Evolutionary conservation across 2,329 filamentous ascomycete genomes (phyloP), one percentile per base, ranked within the genome.

Genomic region (Curvularia hawaiiensis): DNA sequence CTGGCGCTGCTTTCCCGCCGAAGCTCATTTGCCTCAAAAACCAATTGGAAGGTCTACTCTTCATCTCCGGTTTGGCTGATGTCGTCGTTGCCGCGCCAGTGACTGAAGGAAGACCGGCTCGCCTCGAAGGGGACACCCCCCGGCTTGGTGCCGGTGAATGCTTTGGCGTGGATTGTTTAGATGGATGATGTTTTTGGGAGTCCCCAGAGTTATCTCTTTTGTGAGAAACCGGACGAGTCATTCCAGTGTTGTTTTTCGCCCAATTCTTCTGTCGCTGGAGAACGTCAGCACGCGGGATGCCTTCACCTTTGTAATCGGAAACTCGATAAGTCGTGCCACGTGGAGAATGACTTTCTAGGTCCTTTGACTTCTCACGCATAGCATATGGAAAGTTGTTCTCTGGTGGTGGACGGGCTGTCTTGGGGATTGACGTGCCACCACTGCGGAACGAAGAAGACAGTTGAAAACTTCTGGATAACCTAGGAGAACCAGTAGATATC

Each of bases 11-110:
- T 38, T 68, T 71, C 7, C 71, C 74, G n/a, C 71, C 74, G 52
- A 77, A 77, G 57, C 76, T 78, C 26, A 78, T 76, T 33, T 78
- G 74, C 44, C 74, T 62, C 10, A 76, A 60, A 30, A 76, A 74
- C 74, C 74, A 76, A 24, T 71, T 68, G 3, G 66, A 65, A 20
- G 73, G 71, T 28, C 69, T 59, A 35, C 50, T 63, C 35, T 63
- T 67, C 4, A 46, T 47, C 9, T 69, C 67, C 7, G 56, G 33
- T 33, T 61, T 69, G 3, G 33, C 38, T 43, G 61, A 28, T 9
- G 60, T 16, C 2, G 58, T 31, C 6, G 52, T 43, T 18, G 41
- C 38, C 18, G 50, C 41, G 18, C 58, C 41, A 16, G 61, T 43
- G 14, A 60, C n/a, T 45, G 67, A 43, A 22, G 60, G 60, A 8